phyloP scores from a whole-genome alignment of 352 stramenopile species.

The Elongisporangium prolatum region DNA sequence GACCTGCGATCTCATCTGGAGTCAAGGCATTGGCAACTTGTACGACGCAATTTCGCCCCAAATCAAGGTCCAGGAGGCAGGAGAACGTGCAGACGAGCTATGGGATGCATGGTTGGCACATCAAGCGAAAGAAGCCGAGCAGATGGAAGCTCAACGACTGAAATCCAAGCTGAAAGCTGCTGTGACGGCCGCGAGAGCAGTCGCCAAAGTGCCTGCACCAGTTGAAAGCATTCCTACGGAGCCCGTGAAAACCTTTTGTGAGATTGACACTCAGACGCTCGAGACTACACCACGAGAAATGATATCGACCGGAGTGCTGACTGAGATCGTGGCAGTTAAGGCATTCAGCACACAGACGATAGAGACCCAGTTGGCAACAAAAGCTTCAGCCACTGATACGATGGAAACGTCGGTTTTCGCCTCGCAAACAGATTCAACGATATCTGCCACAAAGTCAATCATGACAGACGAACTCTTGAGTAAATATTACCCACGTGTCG shows the following conservation, averaged over 20 bases:
- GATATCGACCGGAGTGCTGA: background rate
- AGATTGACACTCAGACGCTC: background rate
- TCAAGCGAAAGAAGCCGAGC: background rate
- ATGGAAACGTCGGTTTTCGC: background rate
- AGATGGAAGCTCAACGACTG: background rate
- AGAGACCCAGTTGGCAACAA: background rate
- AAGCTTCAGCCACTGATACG: background rate
- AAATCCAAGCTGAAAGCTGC: background rate
- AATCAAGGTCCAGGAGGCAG: background rate
- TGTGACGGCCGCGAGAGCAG: background rate
- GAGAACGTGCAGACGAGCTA: background rate
- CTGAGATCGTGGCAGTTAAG: background rate
- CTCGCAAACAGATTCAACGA: background rate
- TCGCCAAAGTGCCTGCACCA: background rate
- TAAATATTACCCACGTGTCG: background rate
- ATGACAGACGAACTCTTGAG: background rate
- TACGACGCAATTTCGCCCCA: background rate
- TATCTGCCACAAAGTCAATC: background rate
- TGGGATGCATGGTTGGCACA: background rate
- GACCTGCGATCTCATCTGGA: conserved; percentile 10
- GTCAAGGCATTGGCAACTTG: background rate
- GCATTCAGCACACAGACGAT: background rate
- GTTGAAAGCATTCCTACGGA: background rate
- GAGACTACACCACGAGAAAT: background rate
- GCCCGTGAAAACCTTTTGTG: background rate